Percentiles rank a stretch among this genome's conserved stretches.
Evolutionary conservation across 805 yeast genomes (phyloP).

Genomic region (Pichia manshurica): DNA sequence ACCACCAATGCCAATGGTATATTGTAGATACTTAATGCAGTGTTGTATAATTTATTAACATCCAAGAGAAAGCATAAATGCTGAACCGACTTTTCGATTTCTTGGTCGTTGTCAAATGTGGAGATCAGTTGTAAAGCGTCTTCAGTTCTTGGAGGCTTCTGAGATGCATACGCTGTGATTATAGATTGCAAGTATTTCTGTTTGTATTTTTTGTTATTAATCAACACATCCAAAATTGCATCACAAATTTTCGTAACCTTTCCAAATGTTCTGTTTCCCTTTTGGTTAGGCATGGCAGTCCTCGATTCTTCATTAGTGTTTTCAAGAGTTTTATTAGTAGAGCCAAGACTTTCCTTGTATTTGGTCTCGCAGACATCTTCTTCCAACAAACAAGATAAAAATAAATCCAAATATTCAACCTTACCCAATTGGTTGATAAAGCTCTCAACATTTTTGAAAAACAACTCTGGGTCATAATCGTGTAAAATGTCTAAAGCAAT

Average conservation of each 20-base stretch:
- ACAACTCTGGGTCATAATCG: constrained; percentile 76
- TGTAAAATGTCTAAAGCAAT: constrained; percentile 84
- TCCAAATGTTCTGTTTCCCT: constrained; percentile 16
- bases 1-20: constrained; percentile 72
- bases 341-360: constrained; percentile 61
- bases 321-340: constrained; percentile 6
- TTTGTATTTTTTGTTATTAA: constrained; percentile 41
- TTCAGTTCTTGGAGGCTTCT: constrained; percentile 76
- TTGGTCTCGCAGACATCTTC: constrained; percentile 81
- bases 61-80: constrained; percentile 90
- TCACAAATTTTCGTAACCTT: constrained; percentile 78
- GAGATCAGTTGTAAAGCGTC: constrained; percentile 68
- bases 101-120: constrained; percentile 40
- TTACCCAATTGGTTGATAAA: constrained; percentile 67
- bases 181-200: constrained; percentile 65
- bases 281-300: constrained; percentile 2
- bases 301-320: constrained; percentile 7
- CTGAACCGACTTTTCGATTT: constrained; percentile 57
- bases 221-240: constrained; percentile 53
- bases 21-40: constrained; percentile 77
- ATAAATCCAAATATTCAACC: constrained; percentile 76
- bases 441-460: constrained; percentile 53
- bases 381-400: constrained; percentile 77
- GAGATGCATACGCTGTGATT: constrained; percentile 88
- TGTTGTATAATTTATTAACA: constrained; percentile 72